phyloP scores from a whole-genome alignment of 257 asterid species.

The Jacaranda copaia region DNA sequence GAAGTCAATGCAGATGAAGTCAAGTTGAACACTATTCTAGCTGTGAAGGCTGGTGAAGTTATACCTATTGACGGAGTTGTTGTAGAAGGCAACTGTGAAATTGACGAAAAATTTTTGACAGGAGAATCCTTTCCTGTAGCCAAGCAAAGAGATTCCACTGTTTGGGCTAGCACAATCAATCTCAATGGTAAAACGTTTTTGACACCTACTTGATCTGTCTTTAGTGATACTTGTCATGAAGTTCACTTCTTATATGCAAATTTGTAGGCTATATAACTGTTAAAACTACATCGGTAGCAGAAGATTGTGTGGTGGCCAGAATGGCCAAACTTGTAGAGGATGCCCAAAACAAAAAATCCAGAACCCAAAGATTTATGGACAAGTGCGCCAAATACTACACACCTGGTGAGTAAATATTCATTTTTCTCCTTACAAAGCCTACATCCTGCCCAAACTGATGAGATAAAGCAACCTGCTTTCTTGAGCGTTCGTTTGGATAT shows the following conservation, averaged over 20 bases:
- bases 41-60: slow-evolving; percentile 59
- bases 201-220: neutral
- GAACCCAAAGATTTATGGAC: slow-evolving; percentile 69
- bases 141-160: slow-evolving; percentile 65
- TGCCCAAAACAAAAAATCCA: slow-evolving; percentile 75
- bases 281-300: slow-evolving; percentile 60
- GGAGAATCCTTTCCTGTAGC: slow-evolving; percentile 86
- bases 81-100: slow-evolving; percentile 73
- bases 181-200: slow-evolving; percentile 58
- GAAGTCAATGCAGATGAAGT: slow-evolving; percentile 64
- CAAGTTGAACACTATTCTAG: slow-evolving; percentile 56
- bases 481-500: neutral
- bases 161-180: slow-evolving; percentile 84
- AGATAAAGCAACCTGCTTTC: neutral
- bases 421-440: too few relatives aligned
- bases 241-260: neutral
- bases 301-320: slow-evolving; percentile 77
- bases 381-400: slow-evolving; percentile 78
- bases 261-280: slow-evolving; percentile 63
- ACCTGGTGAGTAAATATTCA: slow-evolving; percentile 55
- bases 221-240: neutral
- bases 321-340: slow-evolving; percentile 86
- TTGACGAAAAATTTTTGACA: slow-evolving; percentile 71
- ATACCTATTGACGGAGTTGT: slow-evolving; percentile 80
- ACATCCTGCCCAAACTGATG: too few relatives aligned